Evolutionary conservation across 2,329 filamentous ascomycete species (phyloP).

Genomic region (Nigrospora osmanthi): DNA sequence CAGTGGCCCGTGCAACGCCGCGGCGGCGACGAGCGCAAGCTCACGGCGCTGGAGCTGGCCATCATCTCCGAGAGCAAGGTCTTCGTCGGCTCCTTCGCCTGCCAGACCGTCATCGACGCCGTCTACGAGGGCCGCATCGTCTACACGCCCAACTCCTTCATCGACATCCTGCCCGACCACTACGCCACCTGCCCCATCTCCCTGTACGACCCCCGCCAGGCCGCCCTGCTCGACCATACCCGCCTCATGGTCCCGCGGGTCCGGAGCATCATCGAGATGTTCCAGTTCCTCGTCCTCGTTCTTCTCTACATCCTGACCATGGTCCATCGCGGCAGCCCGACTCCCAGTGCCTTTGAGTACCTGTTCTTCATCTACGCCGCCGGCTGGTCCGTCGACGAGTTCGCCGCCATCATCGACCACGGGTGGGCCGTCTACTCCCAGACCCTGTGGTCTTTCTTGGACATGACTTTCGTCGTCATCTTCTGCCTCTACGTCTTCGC

Average conservation of each 20-base stretch:
- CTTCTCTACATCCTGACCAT: conserved; percentile 57
- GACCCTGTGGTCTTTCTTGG: conserved; percentile 68
- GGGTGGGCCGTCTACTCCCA: conserved; percentile 62
- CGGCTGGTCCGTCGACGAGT: conserved; percentile 61
- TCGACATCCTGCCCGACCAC: conserved; percentile 67
- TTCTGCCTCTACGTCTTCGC: conserved; percentile 54
- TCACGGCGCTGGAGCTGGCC: conserved; percentile 64
- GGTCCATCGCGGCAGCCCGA: conserved; percentile 42
- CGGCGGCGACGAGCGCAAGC: conserved; percentile 38
- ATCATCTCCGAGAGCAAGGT: conserved; percentile 65
- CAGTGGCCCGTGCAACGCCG: conserved; percentile 31
- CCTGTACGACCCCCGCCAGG: conserved; percentile 59
- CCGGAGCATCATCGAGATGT: conserved; percentile 57
- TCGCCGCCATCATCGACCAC: conserved; percentile 59
- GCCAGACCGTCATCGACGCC: conserved; percentile 62
- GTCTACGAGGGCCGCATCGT: conserved; percentile 62
- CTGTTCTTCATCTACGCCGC: conserved; percentile 56
- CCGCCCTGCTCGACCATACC: conserved; percentile 62
- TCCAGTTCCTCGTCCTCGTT: conserved; percentile 58
- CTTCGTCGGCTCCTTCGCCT: conserved; percentile 58
- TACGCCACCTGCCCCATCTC: conserved; percentile 65
- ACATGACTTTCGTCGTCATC: conserved; percentile 59
- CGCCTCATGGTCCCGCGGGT: conserved; percentile 63
- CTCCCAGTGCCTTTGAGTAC: conserved; percentile 44
- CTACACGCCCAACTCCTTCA: conserved; percentile 62